phyloP scores from a whole-genome alignment of 1,139 yeast species.

The Taphrina deformans region DNA sequence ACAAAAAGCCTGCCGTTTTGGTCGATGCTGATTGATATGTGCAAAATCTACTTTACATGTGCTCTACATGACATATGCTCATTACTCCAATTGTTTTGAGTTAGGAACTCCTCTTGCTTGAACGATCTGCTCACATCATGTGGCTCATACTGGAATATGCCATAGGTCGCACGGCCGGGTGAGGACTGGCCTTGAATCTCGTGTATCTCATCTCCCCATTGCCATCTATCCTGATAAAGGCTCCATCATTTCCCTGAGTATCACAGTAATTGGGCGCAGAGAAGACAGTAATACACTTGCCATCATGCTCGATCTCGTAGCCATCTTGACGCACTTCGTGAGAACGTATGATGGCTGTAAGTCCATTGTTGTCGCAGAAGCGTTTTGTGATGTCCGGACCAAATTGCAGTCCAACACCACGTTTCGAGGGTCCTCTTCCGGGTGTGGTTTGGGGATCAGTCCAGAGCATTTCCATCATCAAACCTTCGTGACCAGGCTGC shows the following conservation, averaged over 20 bases:
- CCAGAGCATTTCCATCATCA: constrained; percentile 96
- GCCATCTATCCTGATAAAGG: constrained; percentile 60
- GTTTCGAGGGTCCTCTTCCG: constrained; percentile 84
- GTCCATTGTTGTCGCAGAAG: constrained; percentile 69
- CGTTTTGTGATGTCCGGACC: constrained; percentile 90
- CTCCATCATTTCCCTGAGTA: constrained; percentile 85
- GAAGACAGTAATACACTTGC: constrained; percentile 83
- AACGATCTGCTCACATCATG: constrained; percentile 10
- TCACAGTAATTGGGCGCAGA: constrained; percentile 95
- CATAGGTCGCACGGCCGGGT: constrained; percentile 93
- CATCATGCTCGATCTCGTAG: constrained; percentile 81
- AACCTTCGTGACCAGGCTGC: constrained; percentile 88
- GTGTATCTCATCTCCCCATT: constrained; percentile 56
- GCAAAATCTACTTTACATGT: neutral
- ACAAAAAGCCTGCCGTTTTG: too few relatives aligned
- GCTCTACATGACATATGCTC: neutral
- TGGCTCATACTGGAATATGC: constrained; percentile 34
- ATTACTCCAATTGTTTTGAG: neutral
- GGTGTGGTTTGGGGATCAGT: constrained; percentile 83
- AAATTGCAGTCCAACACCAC: constrained; percentile 94
- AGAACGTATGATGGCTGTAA: constrained; percentile 81
- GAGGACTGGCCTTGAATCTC: constrained; percentile 77
- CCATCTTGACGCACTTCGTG: constrained; percentile 96
- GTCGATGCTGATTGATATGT: too few relatives aligned
- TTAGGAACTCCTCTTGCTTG: too few relatives aligned